Conservation (phyloP, 306 rosid species). For the Myrica gale region DNA sequence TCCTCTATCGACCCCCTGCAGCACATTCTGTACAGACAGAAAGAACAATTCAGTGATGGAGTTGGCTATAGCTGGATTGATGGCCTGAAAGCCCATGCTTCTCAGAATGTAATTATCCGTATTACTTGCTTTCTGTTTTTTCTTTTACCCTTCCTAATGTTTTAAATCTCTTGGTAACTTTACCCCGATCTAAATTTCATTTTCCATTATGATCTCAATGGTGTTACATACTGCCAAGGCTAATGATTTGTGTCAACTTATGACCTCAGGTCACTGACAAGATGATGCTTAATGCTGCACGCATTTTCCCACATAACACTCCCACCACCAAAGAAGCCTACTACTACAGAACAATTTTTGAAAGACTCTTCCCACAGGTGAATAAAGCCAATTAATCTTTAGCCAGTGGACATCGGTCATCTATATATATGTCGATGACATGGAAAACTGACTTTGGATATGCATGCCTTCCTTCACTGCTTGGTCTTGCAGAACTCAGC, state of each 20-base stretch:
- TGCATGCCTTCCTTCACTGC: neutral
- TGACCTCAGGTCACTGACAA: constrained; percentile 62
- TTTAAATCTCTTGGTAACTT: too few relatives aligned
- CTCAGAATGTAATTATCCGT: constrained; percentile 56
- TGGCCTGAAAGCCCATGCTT: constrained; percentile 89
- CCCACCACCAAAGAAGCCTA: constrained; percentile 87
- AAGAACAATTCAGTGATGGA: constrained; percentile 96
- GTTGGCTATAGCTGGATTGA: constrained; percentile 99
- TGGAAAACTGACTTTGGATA: constrained; percentile 9
- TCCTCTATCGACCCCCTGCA: constrained; percentile 38
- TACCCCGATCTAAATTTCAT: too few relatives aligned
- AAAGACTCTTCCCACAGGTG: constrained; percentile 94
- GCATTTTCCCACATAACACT: constrained; percentile 83
- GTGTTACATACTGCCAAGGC: neutral
- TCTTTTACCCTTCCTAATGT: neutral
- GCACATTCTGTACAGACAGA: constrained; percentile 91
- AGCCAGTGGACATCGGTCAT: neutral
- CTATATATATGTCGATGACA: neutral
- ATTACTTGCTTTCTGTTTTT: neutral
- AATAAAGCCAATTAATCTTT: constrained; percentile 9
- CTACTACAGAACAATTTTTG: constrained; percentile 90
- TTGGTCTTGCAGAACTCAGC: constrained; percentile 72
- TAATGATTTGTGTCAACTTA: constrained; percentile 18
- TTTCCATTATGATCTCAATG: too few relatives aligned
- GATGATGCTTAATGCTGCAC: constrained; percentile 81